Base-by-base conservation (phyloP, 176 grass and related monocot species). In the Dactylis glomerata region DNA sequence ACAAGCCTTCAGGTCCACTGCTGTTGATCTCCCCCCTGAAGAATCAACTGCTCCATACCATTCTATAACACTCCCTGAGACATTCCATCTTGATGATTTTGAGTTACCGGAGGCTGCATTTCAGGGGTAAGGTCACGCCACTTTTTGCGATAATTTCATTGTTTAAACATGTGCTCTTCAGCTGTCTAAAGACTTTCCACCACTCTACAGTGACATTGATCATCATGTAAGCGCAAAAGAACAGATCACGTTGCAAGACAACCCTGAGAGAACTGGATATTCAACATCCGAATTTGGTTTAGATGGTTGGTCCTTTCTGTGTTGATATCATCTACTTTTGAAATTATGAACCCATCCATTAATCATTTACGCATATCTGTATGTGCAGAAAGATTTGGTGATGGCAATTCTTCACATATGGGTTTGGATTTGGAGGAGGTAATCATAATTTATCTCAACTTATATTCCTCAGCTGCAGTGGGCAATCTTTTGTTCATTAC, bases 1-100 rank as follows among this genome's bases (percentile, higher is more conserved):
- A 82, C 96, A 99, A 87, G 96, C 96, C 50, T 99, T 99, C 80
- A 92, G 96, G 75, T 95, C 96, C 24, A 75, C 96, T 72, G 91
- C 91, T 64, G 96, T 99, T 77, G 96, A 99, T 86, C 91, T 99
- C 42, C 96, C 96, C 3, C 96, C 96, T 76, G 96, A 99, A 91
- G 93, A 99, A 86, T 99, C 96, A 58, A 94, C 93, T 89, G 96
- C 96, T 84, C 96, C 96, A 12, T 99, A 96, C 88, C 93, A 99
- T 85, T 99, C 96, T 76, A 99, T 99, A 82, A 99, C 96, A 82
- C 90, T 99, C 42, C 96, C 96, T 13, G 96, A 99, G 89, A 99
- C 96, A 81, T 99, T 99, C 67, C 91, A 99, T 96, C 91, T 99
- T 36, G 96, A 99, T 94, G 96, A 99, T 96, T 99, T 99, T 85